Percentiles rank a stretch among this genome's conserved stretches.
phyloP scores from a whole-genome alignment of 31 red algal species.

The Odonthalia washingtoniensis region DNA sequence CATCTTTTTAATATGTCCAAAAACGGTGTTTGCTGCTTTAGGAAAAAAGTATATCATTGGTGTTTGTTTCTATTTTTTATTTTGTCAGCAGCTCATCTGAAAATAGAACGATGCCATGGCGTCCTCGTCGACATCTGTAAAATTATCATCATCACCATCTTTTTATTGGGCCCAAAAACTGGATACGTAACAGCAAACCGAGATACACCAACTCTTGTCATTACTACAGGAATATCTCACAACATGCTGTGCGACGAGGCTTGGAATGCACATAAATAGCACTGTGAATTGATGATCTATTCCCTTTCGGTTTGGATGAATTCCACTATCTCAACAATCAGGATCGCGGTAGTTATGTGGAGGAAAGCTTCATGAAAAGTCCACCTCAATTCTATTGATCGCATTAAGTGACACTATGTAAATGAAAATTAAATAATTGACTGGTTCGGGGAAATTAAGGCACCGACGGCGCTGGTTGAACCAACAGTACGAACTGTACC shows the following conservation, averaged over 20 bases:
- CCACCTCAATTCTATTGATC: constrained; percentile 79
- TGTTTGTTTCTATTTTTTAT: too few relatives aligned
- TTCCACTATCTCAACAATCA: too few relatives aligned
- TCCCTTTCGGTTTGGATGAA: constrained; percentile 95
- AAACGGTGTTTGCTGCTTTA: too few relatives aligned
- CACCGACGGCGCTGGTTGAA: constrained; percentile 74
- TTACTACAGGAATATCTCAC: constrained; percentile 99
- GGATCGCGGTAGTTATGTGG: constrained; percentile 96
- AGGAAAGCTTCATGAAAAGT: constrained; percentile 93
- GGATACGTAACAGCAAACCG: constrained; percentile 94
- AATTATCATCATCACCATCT: too few relatives aligned
- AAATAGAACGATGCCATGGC: too few relatives aligned
- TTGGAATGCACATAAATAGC: constrained; percentile 20
- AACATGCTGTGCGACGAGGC: constrained; percentile 96
- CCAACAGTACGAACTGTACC: constrained; percentile 87
- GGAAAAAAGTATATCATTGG: too few relatives aligned
- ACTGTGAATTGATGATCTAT: constrained; percentile 66
- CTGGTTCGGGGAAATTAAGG: constrained; percentile 91
- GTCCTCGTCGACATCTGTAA: too few relatives aligned
- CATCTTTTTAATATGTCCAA: too few relatives aligned
- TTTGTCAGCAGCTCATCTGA: too few relatives aligned
- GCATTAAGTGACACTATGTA: constrained; percentile 95
- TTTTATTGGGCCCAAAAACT: too few relatives aligned
- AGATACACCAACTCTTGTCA: constrained; percentile 84
- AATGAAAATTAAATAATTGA: constrained; percentile 84